Evolutionary conservation across 306 rosid genomes (phyloP), one percentile per base, ranked within the genome.

Genomic region (Dalbergia cochinchinensis): DNA sequence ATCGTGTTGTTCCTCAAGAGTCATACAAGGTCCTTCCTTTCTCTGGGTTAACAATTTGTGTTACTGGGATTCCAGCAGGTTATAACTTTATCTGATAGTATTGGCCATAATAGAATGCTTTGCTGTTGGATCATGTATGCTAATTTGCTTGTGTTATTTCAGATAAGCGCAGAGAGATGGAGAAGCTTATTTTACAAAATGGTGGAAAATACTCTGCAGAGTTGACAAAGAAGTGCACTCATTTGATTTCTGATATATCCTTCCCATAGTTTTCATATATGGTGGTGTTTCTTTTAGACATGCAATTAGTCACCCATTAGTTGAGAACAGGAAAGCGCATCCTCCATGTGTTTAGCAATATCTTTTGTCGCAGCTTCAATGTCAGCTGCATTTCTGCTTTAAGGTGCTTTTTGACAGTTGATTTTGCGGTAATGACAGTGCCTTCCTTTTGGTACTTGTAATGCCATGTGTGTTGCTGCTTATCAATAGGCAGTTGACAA

Each of bases 241-340:
- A 93, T 83, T 88, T 95, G 88, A 95, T 95, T 84, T 91, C 89
- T 75, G 90, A 83, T 72, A 95, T 95, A 95, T 95, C 99, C 99
- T 95, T 91, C 75, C 66, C 47, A 45, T 41, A 50, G 70, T 68
- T 86, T 19, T 53, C 73, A 69, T 63, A 66, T 77, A 78, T 75
- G 37, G 78, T 18, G 16, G 33, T 63, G 70, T 72, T 77, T 63
- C 50, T 47, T 64, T 84, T 50, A 34, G 78, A 80, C 39, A 55
- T 59, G 53, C 65, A 72, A 42, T 71, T 79, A 37, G 31, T 83
- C 48, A 53, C 62, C 67, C 67, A 31, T 62, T 57, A 59, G 44
- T 72, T 42, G 39, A 57, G 63, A 35, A 5, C 67, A 45, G 74
- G 63, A 58, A 41, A 60, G 33, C 61, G 67, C 63, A 53, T 18